A percentile compares a stretch with the other conserved stretches of the same genome.
phyloP scores from a whole-genome alignment of 2,329 filamentous ascomycete species.

The Botrytis medusae region DNA sequence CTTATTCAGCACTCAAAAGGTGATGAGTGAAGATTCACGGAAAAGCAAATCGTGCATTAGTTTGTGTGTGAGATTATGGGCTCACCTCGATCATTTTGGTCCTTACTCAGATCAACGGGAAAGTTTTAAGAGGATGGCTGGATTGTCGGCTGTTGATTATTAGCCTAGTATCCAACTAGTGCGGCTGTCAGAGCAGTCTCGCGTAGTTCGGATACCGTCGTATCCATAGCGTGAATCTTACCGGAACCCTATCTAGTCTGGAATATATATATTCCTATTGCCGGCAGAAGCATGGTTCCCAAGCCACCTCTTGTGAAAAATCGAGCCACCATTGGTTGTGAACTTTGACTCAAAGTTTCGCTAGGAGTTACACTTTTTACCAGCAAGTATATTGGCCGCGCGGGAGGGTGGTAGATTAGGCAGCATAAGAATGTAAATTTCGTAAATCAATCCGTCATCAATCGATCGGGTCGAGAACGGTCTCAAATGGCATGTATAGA shows the following conservation, averaged over 20 bases:
- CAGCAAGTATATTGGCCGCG: neutral
- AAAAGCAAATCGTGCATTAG: neutral
- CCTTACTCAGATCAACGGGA: neutral
- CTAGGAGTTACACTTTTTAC: neutral
- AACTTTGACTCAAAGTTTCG: neutral
- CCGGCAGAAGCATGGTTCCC: neutral
- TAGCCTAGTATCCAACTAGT: no score
- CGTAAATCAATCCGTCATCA: neutral
- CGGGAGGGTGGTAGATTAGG: neutral
- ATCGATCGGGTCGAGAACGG: neutral
- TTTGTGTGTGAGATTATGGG: neutral
- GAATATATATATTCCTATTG: neutral
- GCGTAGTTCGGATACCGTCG: neutral
- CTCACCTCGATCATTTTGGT: neutral
- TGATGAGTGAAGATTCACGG: neutral
- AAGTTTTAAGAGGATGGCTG: neutral
- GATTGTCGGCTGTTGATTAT: neutral
- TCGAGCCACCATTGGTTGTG: neutral
- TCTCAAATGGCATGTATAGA: neutral
- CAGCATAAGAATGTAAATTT: neutral
- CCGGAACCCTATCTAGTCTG: neutral
- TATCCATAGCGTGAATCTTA: neutral
- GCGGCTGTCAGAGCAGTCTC: neutral
- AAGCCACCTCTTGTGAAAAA: neutral
- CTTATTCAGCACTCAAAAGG: neutral